phyloP scores from a whole-genome alignment of 345 rosid species.

The Linum lewisii region DNA sequence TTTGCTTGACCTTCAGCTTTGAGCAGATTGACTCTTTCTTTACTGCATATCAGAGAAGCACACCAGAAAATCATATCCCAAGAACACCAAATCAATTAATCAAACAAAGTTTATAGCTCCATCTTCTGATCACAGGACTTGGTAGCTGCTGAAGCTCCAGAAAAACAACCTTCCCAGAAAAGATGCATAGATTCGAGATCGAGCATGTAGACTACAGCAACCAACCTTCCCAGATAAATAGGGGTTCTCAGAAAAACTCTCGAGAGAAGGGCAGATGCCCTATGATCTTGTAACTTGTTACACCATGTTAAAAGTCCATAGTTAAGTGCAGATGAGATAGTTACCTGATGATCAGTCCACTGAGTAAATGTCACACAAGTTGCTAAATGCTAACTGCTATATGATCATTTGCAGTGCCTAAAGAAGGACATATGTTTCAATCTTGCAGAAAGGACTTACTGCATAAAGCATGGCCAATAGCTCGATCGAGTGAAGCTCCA shows the following conservation, averaged over 20 bases:
- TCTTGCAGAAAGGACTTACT: conserved; percentile 48
- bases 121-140: too few relatives aligned
- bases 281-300: conserved; percentile 81
- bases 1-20: conserved; percentile 87
- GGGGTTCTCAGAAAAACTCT: too few relatives aligned
- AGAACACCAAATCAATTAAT: not conserved
- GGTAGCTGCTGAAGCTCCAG: too few relatives aligned
- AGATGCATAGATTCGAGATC: too few relatives aligned
- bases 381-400: too few relatives aligned
- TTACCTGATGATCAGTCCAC: conserved; percentile 35
- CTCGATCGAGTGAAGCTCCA: conserved; percentile 76
- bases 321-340: conserved; percentile 78
- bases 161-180: too few relatives aligned
- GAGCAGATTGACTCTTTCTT: conserved; percentile 76
- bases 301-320: conserved; percentile 95
- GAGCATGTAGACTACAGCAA: too few relatives aligned
- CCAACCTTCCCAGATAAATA: too few relatives aligned
- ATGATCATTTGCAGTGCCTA: too few relatives aligned
- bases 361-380: not conserved
- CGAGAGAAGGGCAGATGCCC: too few relatives aligned
- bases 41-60: conserved; percentile 44
- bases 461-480: conserved; percentile 76
- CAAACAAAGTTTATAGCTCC: too few relatives aligned
- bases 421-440: not conserved
- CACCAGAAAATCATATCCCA: conserved; percentile 11